These are phyloP conservation scores for Salvia rosmarinus DNA, from an alignment of 257 asterid species.

Conservation along the genomic window DNA sequence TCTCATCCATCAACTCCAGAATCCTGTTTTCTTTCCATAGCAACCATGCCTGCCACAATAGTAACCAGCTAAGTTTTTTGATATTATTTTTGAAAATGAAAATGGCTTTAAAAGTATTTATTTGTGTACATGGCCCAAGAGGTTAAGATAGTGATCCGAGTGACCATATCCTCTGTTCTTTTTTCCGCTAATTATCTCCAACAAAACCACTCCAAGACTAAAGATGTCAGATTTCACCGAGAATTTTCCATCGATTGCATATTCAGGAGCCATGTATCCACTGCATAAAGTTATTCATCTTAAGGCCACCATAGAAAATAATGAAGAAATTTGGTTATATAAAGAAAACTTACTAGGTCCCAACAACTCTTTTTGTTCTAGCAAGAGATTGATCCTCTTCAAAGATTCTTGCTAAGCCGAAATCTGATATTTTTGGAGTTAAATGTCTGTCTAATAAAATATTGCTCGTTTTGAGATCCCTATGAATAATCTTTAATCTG, in stretches of 20 bases:
- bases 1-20: slow-evolving; percentile 42
- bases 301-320: not conserved
- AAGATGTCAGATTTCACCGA: slow-evolving; percentile 52
- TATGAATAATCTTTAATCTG: slow-evolving; percentile 49
- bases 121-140: slow-evolving; percentile 45
- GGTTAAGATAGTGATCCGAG: slow-evolving; percentile 37
- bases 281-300: slow-evolving; percentile 32
- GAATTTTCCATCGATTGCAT: slow-evolving; percentile 49
- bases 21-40: slow-evolving; percentile 40
- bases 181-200: slow-evolving; percentile 51
- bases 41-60: slow-evolving; percentile 49
- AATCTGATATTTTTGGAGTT: slow-evolving; percentile 53
- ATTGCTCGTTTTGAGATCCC: slow-evolving; percentile 59
- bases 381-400: slow-evolving; percentile 36
- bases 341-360: slow-evolving; percentile 46
- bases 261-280: slow-evolving; percentile 62
- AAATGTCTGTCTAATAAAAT: slow-evolving; percentile 44
- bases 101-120: not conserved
- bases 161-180: slow-evolving; percentile 46
- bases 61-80: not conserved
- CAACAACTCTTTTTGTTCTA: slow-evolving; percentile 48
- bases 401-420: slow-evolving; percentile 54
- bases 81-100: not conserved
- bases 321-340: not conserved
- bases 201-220: slow-evolving; percentile 49